Evolutionary conservation across 2,329 filamentous ascomycete genomes (phyloP).

Genomic region (Drechslerella dactyloides): DNA sequence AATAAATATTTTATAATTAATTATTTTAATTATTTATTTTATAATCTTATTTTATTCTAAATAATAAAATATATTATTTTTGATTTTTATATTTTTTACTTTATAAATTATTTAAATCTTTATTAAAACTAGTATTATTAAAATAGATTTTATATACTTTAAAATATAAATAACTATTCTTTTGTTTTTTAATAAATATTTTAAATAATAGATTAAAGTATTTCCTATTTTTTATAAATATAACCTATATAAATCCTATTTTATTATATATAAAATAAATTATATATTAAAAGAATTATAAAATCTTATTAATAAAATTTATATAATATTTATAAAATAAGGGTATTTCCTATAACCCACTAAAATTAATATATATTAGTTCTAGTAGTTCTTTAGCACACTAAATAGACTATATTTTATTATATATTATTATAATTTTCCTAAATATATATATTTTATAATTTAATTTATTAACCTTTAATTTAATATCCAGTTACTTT

Average conservation of each 20-base stretch:
- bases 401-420: conserved; percentile 13
- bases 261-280: conserved; percentile 3
- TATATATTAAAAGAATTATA: conserved; percentile 17
- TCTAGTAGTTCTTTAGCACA: background rate
- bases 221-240: background rate
- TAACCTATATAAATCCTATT: background rate
- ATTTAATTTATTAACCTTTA: conserved; percentile 7
- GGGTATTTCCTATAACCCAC: background rate
- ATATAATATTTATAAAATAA: conserved; percentile 14
- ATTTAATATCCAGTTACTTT: conserved; percentile 9
- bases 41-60: conserved; percentile 17
- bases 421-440: conserved; percentile 11
- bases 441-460: background rate
- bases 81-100: background rate
- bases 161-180: conserved; percentile 14
- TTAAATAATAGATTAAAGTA: conserved; percentile 8
- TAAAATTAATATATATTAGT: conserved; percentile 20
- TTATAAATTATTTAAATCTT: conserved; percentile 6
- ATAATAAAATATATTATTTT: background rate
- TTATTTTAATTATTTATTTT: conserved; percentile 11
- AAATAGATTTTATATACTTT: conserved; percentile 8
- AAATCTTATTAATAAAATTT: conserved; percentile 2
- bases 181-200: conserved; percentile 5
- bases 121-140: conserved; percentile 1
- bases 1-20: conserved; percentile 2